Conservation (phyloP, 2,329 filamentous ascomycete species). For the Ustulina deusta region DNA sequence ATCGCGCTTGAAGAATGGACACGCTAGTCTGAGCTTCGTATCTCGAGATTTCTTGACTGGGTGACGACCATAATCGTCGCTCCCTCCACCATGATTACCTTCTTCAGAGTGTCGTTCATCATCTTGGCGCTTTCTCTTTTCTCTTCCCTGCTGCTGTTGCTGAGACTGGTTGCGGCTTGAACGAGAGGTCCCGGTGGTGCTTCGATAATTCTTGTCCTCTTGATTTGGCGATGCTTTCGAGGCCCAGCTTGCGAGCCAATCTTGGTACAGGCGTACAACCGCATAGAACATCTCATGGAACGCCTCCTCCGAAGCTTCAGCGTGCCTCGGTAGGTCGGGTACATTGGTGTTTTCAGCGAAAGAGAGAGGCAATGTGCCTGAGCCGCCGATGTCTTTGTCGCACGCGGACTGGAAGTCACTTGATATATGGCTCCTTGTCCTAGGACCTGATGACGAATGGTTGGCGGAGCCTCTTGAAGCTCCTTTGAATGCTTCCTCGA, state of each 20-base stretch:
- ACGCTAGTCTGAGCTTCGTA: background rate
- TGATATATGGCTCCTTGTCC: too few relatives aligned
- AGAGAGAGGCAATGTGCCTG: background rate
- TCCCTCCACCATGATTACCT: background rate
- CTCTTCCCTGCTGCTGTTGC: background rate
- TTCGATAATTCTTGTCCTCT: background rate
- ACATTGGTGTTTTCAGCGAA: background rate
- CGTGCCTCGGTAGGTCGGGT: background rate
- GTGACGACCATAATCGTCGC: background rate
- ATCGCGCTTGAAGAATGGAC: constrained; percentile 1
- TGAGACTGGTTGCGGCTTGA: background rate
- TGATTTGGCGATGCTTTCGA: background rate
- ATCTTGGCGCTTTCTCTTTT: background rate
- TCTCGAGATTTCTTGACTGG: background rate
- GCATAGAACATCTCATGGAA: background rate
- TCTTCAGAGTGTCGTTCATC: background rate
- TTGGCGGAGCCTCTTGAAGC: too few relatives aligned
- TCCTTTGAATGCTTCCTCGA: too few relatives aligned
- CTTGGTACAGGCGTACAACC: background rate
- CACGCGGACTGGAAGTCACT: background rate
- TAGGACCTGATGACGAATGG: too few relatives aligned
- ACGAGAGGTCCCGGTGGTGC: background rate
- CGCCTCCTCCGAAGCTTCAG: background rate
- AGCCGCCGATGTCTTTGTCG: background rate
- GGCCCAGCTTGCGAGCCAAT: background rate